Conservation (phyloP, 1,139 yeast genomes). For the Sugiyamaella neomexicana region DNA sequence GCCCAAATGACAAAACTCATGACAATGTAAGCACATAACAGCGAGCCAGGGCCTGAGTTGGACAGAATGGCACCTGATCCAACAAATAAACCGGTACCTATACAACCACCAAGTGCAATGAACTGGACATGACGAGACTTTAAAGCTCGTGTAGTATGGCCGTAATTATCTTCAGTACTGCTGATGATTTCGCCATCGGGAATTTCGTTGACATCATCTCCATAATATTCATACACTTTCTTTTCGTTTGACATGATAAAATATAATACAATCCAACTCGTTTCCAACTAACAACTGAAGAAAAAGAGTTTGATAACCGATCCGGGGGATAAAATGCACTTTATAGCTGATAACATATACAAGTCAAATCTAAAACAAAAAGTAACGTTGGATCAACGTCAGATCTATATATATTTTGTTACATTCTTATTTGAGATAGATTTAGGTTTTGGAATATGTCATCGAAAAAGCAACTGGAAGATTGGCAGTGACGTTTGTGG, state of each 20-base stretch:
- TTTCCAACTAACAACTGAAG: no score
- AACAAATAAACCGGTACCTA: constrained; percentile 74
- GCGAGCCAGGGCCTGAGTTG: constrained; percentile 67
- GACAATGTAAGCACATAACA: constrained; percentile 55
- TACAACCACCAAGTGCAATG: constrained; percentile 87
- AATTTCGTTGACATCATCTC: constrained; percentile 6
- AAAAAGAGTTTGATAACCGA: not conserved
- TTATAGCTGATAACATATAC: not conserved
- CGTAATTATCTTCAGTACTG: constrained; percentile 12
- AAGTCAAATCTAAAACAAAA: not conserved
- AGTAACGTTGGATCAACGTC: not conserved
- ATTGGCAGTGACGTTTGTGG: not conserved
- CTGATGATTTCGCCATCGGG: constrained; percentile 6
- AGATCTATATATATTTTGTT: no score
- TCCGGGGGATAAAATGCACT: not conserved
- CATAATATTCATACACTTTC: constrained; percentile 1
- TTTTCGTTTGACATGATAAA: constrained; percentile 2
- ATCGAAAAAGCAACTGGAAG: not conserved
- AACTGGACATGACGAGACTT: constrained; percentile 70
- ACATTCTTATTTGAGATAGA: not conserved
- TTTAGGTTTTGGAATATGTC: not conserved
- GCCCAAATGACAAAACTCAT: constrained; percentile 55
- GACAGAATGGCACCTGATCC: constrained; percentile 62
- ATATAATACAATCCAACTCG: no score
- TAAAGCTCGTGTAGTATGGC: constrained; percentile 39